Evolutionary conservation across 495 filamentous ascomycete genomes (phyloP), one percentile per base, ranked within the genome.

Genomic region (Neohortaea acidophila): DNA sequence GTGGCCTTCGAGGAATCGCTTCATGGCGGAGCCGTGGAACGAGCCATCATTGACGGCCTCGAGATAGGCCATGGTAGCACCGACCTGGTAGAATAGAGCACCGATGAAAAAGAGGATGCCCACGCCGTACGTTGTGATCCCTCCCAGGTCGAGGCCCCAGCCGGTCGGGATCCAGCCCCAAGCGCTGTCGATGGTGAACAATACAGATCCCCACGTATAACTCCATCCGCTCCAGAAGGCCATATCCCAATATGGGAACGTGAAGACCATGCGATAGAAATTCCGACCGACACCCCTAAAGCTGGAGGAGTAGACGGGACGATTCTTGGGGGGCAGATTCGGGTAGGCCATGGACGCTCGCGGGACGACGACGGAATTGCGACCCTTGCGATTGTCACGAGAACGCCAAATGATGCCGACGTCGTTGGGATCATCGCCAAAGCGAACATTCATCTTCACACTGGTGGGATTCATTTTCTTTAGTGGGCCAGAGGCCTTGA

Each of bases 1-100:
- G 24, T 39, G 33, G 13, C 45, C 45, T 30, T 43, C 40, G 18
- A 48, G 41, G 19, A 43, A 15, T 8, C 35, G 32, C 10, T 31
- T 13, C 45, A 48, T 39, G 14, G 43, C 47, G 2, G 26, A 33
- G 32, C 47, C 42, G 23, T 38, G 37, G 24, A 39, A 46, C 1
- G 42, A 43, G 2, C 32, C 43, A 20, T 45, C 38, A 33, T 50
- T 50, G n/a, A 46, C 39, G n/a, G 47, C 47, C 29, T 50, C 47
- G 9, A 50, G 19, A 30, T 42, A 45, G 19, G 38, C 37, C n/a
- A 39, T 20, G 18, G 44, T 35, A 13, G 38, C 47, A 3, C 47
- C 47, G 27, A 43, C 14, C 35, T 50, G 43, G 19, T 33, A 50
- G 19, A 45, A 31, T 12, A 42, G 33, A 4, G 42, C 43, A 9